Conservation (phyloP, 169 alveolate genomes). For the Plasmodium falciparum region DNA sequence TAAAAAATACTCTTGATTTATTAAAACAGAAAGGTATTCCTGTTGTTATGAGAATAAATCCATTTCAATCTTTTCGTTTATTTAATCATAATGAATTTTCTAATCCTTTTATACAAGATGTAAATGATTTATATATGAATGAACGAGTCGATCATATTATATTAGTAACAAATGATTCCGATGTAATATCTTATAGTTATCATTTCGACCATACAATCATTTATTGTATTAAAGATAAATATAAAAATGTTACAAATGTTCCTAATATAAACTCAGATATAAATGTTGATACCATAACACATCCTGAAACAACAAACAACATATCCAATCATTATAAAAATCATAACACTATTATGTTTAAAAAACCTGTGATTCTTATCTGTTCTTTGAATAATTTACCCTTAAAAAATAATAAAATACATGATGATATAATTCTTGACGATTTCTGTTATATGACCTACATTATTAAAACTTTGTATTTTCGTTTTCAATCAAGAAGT, state of each 20-base stretch:
- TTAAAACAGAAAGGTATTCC: conserved; percentile 26
- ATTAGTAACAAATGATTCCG: conserved; percentile 15
- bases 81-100: neutral
- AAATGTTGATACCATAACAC: too few relatives aligned
- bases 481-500: conserved; percentile 16
- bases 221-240: neutral
- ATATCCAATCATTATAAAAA: neutral
- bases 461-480: conserved; percentile 5
- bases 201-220: neutral
- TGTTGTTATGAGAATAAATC: conserved; percentile 10
- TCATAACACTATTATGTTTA: neutral
- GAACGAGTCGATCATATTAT: conserved; percentile 2
- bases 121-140: conserved; percentile 9
- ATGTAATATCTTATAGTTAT: conserved; percentile 21
- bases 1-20: conserved; percentile 2
- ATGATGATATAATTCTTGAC: conserved; percentile 17
- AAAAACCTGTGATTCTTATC: conserved; percentile 15
- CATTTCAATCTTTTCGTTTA: neutral
- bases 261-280: too few relatives aligned
- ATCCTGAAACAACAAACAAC: too few relatives aligned
- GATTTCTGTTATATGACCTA: conserved; percentile 27
- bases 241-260: neutral
- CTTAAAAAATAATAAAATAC: conserved; percentile 7
- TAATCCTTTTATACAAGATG: neutral
- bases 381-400: conserved; percentile 34